Evolutionary conservation across 2,329 filamentous ascomycete genomes (phyloP).

Genomic region (Aspergillus uvarum): DNA sequence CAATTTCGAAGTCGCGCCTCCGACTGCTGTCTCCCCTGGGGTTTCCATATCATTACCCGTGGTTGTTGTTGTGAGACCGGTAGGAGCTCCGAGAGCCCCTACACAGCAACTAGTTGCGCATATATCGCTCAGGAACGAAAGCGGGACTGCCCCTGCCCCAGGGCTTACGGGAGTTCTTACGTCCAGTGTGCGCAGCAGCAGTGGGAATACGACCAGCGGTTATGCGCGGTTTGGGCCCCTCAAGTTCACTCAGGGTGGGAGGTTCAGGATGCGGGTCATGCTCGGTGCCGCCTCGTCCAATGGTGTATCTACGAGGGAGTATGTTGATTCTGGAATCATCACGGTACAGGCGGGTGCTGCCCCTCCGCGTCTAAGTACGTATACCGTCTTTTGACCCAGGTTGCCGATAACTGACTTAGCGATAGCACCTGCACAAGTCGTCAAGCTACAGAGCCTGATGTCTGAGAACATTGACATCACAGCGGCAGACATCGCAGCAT

Average conservation of each 20-base stretch:
- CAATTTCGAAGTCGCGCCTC: constrained; percentile 32
- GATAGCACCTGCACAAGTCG: constrained; percentile 27
- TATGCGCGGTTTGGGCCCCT: constrained; percentile 32
- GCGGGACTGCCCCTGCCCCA: constrained; percentile 19
- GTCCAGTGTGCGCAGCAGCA: constrained; percentile 33
- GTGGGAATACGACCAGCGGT: constrained; percentile 30
- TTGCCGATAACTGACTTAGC: constrained; percentile 17
- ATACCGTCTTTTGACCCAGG: constrained; percentile 7
- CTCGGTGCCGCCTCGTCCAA: constrained; percentile 28
- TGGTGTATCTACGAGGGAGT: constrained; percentile 32
- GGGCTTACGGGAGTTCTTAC: constrained; percentile 31
- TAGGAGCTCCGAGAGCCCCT: constrained; percentile 24
- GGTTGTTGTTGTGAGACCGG: constrained; percentile 30
- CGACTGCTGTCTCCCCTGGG: constrained; percentile 26
- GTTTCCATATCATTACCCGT: constrained; percentile 33
- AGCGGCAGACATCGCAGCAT: constrained; percentile 30
- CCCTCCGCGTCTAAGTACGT: constrained; percentile 33
- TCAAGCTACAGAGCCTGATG: constrained; percentile 26
- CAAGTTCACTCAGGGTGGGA: constrained; percentile 29
- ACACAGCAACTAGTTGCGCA: constrained; percentile 31
- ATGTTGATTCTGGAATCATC: constrained; percentile 31
- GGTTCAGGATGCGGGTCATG: constrained; percentile 34
- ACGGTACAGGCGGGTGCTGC: constrained; percentile 29
- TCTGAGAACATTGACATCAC: constrained; percentile 35
- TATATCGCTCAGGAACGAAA: constrained; percentile 30